Base-by-base conservation (phyloP, 257 asterid species). In the Nicotiana tomentosiformis region DNA sequence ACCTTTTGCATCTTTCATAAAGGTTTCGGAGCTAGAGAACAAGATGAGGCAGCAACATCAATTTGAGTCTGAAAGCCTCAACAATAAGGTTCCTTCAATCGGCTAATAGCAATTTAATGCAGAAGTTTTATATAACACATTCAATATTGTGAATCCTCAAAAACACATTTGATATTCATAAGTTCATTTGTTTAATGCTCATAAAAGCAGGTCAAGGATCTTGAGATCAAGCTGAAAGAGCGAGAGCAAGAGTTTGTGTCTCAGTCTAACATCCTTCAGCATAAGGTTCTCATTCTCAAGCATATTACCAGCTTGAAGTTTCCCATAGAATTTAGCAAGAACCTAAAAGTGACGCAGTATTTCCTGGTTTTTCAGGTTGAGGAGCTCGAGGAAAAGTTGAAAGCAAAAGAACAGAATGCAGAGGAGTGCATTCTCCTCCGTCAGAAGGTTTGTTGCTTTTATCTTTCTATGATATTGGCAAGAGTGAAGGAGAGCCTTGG, bases 11-110 rank as follows among this genome's bases (percentile, higher is more conserved):
- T 86, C 64, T 23, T 32, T 57, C 78, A 57, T 89, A 85, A 86
- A 96, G 99, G 90, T 93, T 30, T 72, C 80, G 78, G 95, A 94
- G 70, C 90, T 94, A 33, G 97, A 94, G 92, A 91, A 89, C 88
- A 92, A 91, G 88, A 91, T 93, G 69, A 91, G 91, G 72, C 93
- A 90, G 55, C 88, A 86, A 83, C 91, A 87, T 49, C 93, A 91
- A 69, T 82, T 70, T 39, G 92, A 91, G 79, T 87, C 90, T 53
- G 89, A 88, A 66, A 72, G 89, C 35, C 85, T 90, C 88, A 93
- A 89, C 85, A 87, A 91, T 85, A 94, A 93, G 99, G 99, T 93
- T 76, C 72, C 29, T 76, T 14, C 17, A 8, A 16, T 51, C 1
- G 11, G 11, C 72, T 51, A 43, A 43, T 2, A 8, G 51, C 51